phyloP scores from a whole-genome alignment of 345 rosid genomes.

The Murraya paniculata region DNA sequence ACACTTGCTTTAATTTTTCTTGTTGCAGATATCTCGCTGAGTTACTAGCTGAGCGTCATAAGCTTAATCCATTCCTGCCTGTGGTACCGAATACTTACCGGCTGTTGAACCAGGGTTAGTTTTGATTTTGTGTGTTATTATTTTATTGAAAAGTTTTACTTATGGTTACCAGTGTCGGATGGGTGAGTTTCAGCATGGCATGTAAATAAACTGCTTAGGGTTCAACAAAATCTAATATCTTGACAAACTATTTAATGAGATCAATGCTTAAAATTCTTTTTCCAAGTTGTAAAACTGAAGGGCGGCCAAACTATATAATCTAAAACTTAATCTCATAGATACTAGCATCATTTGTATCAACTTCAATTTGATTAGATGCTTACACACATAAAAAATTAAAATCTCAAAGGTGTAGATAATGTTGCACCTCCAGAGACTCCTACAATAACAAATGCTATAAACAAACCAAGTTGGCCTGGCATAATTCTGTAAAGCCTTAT shows the following conservation, averaged over 20 bases:
- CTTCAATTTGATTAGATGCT: not conserved
- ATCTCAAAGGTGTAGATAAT: not conserved
- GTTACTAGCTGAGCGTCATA: slow-evolving; percentile 71
- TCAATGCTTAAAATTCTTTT: not conserved
- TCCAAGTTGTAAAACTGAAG: not conserved
- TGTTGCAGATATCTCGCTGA: slow-evolving; percentile 70
- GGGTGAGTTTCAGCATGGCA: not conserved
- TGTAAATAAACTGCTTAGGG: not conserved
- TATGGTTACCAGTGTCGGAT: not conserved
- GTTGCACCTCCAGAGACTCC: not conserved
- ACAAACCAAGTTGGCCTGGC: not conserved
- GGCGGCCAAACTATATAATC: not conserved
- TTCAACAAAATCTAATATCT: not conserved
- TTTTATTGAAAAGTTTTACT: not conserved
- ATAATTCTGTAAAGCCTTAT: not conserved
- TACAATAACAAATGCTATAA: not conserved
- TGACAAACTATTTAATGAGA: not conserved
- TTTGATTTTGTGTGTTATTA: not conserved
- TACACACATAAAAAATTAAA: not conserved
- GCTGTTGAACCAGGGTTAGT: slow-evolving; percentile 76
- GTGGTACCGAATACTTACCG: slow-evolving; percentile 62
- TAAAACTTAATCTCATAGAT: not conserved
- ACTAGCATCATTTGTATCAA: not conserved
- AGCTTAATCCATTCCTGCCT: slow-evolving; percentile 65
- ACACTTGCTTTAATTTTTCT: slow-evolving; percentile 4